Evolutionary conservation across 306 rosid species (phyloP).

Genomic region (Myrica gale): DNA sequence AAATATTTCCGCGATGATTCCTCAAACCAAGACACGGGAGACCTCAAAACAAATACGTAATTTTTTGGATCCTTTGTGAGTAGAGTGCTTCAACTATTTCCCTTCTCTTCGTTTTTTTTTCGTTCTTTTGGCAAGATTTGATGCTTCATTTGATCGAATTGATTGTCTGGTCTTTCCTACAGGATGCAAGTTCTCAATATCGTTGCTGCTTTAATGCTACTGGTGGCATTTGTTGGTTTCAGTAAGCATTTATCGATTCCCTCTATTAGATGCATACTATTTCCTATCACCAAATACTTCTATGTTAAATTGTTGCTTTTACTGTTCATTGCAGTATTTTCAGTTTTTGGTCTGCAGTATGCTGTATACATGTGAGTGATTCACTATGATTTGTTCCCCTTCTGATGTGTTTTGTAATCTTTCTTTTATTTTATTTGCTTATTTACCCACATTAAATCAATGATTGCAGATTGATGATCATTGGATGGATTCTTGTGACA

Average conservation of each 20-base stretch:
- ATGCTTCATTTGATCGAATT: background rate
- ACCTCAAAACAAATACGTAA: constrained; percentile 25
- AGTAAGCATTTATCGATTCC: constrained; percentile 36
- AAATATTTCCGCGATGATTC: constrained; percentile 19
- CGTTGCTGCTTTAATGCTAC: constrained; percentile 54
- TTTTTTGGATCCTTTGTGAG: constrained; percentile 31
- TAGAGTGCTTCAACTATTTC: background rate
- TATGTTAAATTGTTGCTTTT: constrained; percentile 11
- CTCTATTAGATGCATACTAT: background rate
- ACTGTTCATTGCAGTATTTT: constrained; percentile 48
- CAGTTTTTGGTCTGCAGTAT: constrained; percentile 51
- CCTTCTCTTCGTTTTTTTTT: background rate
- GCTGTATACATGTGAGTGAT: constrained; percentile 66
- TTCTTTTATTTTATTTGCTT: too few species aligned
- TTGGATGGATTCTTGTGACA: constrained; percentile 6
- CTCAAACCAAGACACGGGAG: constrained; percentile 16
- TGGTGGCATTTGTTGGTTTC: constrained; percentile 52
- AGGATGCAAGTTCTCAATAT: constrained; percentile 48
- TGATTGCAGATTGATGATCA: background rate
- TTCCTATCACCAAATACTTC: background rate
- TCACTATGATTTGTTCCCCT: background rate
- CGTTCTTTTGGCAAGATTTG: background rate
- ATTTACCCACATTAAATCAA: background rate
- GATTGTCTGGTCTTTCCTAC: constrained; percentile 17
- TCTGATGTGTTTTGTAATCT: background rate